A percentile compares a stretch with the other conserved stretches of the same genome.
These are phyloP conservation scores for Xerocomellus chrysenteron DNA, from an alignment of 768 basidiomycete genomes.

Conservation along the genomic window DNA sequence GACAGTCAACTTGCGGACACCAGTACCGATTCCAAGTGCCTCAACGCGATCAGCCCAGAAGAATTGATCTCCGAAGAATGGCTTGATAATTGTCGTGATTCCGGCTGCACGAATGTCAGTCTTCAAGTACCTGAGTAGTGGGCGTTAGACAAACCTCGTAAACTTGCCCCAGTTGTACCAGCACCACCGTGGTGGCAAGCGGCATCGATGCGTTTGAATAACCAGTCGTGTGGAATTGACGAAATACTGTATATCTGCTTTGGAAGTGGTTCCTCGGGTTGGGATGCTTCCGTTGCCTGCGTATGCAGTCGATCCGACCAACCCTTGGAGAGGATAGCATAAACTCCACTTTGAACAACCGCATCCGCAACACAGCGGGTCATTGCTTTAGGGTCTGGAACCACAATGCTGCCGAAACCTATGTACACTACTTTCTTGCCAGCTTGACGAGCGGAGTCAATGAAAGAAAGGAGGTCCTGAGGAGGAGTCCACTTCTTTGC, in stretches of 20 bases:
- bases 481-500: conserved; percentile 90
- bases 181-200: conserved; percentile 98
- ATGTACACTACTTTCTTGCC: conserved; percentile 95
- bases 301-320: conserved; percentile 90
- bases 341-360: conserved; percentile 80
- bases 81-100: conserved; percentile 92
- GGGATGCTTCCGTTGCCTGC: conserved; percentile 57
- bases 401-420: conserved; percentile 96
- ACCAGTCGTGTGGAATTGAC: conserved; percentile 93
- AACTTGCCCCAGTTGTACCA: conserved; percentile 92
- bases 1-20: conserved; percentile 85
- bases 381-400: conserved; percentile 91
- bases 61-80: conserved; percentile 98
- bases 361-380: conserved; percentile 90
- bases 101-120: conserved; percentile 53
- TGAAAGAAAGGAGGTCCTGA: conserved; percentile 74
- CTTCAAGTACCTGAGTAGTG: background rate
- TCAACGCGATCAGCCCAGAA: conserved; percentile 99
- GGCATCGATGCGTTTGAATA: conserved; percentile 92
- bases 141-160: conserved; percentile 63
- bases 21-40: conserved; percentile 86
- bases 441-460: conserved; percentile 68
- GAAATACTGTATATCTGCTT: conserved; percentile 80
- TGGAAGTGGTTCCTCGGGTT: conserved; percentile 69
- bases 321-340: conserved; percentile 93